Conservation (phyloP, 1,284 basidiomycete species). For the Sanguinoderma infundibulare region DNA sequence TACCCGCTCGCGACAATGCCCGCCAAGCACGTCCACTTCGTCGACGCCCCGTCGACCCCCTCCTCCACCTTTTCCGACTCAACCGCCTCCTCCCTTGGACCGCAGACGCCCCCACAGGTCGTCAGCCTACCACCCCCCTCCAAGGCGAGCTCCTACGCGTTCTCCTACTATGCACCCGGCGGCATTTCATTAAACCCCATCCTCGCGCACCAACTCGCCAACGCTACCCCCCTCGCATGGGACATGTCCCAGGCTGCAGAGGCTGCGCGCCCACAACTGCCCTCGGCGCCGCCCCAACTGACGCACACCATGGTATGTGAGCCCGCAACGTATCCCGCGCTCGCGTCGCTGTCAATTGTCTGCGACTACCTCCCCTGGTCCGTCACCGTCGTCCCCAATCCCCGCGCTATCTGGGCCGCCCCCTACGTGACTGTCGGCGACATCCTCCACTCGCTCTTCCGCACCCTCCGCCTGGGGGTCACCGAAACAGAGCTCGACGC, state of each 20-base stretch:
- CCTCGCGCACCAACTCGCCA: slow-evolving; percentile 11
- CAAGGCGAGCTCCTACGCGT: slow-evolving; percentile 1
- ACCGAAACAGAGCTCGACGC: slow-evolving; percentile 17
- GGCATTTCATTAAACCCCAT: slow-evolving; percentile 15
- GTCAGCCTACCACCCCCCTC: slow-evolving; percentile 5
- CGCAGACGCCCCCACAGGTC: slow-evolving; percentile 14
- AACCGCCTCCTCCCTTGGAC: slow-evolving; percentile 22
- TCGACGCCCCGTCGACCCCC: slow-evolving; percentile 19
- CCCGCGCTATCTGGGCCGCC: slow-evolving; percentile 15
- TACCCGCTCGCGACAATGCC: slow-evolving; percentile 10
- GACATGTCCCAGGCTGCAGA: slow-evolving; percentile 16
- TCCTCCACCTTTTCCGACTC: slow-evolving; percentile 21
- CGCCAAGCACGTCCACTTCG: slow-evolving; percentile 26
- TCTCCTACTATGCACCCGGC: neutral
- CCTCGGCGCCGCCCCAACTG: slow-evolving; percentile 1
- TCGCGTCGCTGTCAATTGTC: slow-evolving; percentile 20
- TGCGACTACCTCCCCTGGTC: slow-evolving; percentile 25
- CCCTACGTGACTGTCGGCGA: slow-evolving; percentile 30
- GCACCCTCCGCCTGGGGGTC: slow-evolving; percentile 21
- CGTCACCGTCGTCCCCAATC: slow-evolving; percentile 14
- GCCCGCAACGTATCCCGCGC: slow-evolving; percentile 18
- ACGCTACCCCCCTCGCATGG: slow-evolving; percentile 18
- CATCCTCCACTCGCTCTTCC: slow-evolving; percentile 27
- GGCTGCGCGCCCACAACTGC: slow-evolving; percentile 7
- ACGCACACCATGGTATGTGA: slow-evolving; percentile 13